Percentiles rank a stretch among this genome's conserved stretches.
These are phyloP conservation scores for Melampsora larici-populina DNA, from an alignment of 1,284 basidiomycete species.

Conservation along the genomic window DNA sequence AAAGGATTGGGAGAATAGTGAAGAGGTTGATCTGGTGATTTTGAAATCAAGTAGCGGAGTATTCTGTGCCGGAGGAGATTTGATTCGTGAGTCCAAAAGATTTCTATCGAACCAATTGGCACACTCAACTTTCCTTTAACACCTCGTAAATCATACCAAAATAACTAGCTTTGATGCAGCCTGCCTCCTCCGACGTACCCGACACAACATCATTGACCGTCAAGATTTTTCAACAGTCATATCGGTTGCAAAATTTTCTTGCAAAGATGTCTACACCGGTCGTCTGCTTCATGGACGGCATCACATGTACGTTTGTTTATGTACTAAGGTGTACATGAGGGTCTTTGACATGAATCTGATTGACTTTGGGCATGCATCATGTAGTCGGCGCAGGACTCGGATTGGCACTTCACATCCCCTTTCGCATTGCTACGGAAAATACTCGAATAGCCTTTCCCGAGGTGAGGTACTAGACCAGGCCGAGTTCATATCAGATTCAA, in stretches of 20 bases:
- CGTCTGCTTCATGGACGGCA: conserved; percentile 82
- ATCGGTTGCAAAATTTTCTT: conserved; percentile 81
- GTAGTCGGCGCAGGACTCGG: conserved; percentile 95
- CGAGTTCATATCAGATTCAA: neutral
- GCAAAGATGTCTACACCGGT: conserved; percentile 79
- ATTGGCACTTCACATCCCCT: conserved; percentile 77
- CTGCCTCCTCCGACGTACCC: conserved; percentile 45
- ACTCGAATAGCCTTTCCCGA: conserved; percentile 97
- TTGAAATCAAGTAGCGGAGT: conserved; percentile 73
- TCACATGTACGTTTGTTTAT: conserved; percentile 67
- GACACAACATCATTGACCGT: conserved; percentile 61
- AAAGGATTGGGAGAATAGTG: conserved; percentile 74
- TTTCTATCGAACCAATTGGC: too few relatives aligned
- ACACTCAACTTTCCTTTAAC: too few relatives aligned
- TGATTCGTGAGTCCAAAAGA: conserved; percentile 59
- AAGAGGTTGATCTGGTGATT: conserved; percentile 71
- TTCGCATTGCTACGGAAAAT: conserved; percentile 90
- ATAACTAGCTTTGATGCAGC: conserved; percentile 24
- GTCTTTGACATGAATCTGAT: neutral
- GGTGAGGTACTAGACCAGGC: conserved; percentile 27
- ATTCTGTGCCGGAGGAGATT: conserved; percentile 94
- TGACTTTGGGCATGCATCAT: neutral
- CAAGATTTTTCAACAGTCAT: conserved; percentile 89
- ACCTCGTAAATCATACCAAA: conserved; percentile 45
- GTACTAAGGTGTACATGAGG: too few relatives aligned